These are phyloP conservation scores for Pythium dissimile DNA, from an alignment of 352 stramenopile genomes.

Conservation along the genomic window DNA sequence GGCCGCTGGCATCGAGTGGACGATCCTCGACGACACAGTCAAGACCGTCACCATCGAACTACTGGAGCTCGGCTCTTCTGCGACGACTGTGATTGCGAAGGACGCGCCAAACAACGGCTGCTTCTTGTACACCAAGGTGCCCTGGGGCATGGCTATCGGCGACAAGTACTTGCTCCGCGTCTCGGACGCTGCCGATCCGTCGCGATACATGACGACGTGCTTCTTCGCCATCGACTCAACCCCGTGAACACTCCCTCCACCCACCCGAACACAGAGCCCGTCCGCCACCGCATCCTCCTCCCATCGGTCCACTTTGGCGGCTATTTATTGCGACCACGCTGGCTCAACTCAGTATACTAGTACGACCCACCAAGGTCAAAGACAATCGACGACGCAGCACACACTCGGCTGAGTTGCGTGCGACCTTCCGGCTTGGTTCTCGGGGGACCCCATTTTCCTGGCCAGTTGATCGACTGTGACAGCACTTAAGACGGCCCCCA, in stretches of 20 bases:
- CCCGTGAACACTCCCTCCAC: slow-evolving; percentile 12
- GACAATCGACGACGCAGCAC: slow-evolving; percentile 10
- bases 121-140: slow-evolving; percentile 71
- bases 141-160: slow-evolving; percentile 80
- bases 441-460: no score
- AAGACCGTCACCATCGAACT: slow-evolving; percentile 63
- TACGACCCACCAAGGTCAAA: slow-evolving; percentile 9
- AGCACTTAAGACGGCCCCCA: not conserved
- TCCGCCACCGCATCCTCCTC: not conserved
- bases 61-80: slow-evolving; percentile 53
- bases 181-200: slow-evolving; percentile 32
- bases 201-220: slow-evolving; percentile 54
- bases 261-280: slow-evolving; percentile 1
- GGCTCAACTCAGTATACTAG: not conserved
- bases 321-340: slow-evolving; percentile 10
- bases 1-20: slow-evolving; percentile 71
- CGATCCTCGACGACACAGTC: slow-evolving; percentile 49
- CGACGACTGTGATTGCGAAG: slow-evolving; percentile 59
- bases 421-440: no score
- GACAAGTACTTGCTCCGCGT: slow-evolving; percentile 78
- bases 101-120: slow-evolving; percentile 63
- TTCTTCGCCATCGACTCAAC: slow-evolving; percentile 72
- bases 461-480: not conserved
- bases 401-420: slow-evolving; percentile 1
- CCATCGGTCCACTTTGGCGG: not conserved